phyloP scores from a whole-genome alignment of 495 filamentous ascomycete genomes.

The Penicilliopsis zonata region DNA sequence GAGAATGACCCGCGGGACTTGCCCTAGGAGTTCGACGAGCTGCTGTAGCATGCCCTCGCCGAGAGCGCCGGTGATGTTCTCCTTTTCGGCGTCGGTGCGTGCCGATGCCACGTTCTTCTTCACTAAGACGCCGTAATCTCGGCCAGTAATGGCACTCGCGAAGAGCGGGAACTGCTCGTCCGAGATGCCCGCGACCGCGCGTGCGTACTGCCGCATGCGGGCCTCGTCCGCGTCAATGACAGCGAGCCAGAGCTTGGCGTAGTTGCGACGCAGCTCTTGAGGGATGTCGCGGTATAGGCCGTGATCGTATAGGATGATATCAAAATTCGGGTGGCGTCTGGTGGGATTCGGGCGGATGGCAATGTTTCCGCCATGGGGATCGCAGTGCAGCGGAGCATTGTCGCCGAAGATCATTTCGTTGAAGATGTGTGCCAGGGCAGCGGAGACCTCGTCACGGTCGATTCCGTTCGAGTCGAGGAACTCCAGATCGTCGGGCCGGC shows the following conservation, averaged over 20 bases:
- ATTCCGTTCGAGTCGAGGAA: slow-evolving; percentile 80
- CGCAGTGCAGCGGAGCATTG: slow-evolving; percentile 84
- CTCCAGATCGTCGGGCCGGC: slow-evolving; percentile 77
- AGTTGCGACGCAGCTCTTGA: slow-evolving; percentile 60
- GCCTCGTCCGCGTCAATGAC: slow-evolving; percentile 79
- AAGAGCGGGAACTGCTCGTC: slow-evolving; percentile 95
- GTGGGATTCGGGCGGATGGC: slow-evolving; percentile 67
- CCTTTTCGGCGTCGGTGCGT: slow-evolving; percentile 61
- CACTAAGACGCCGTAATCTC: slow-evolving; percentile 69
- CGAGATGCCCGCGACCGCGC: slow-evolving; percentile 76
- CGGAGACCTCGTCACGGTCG: slow-evolving; percentile 91
- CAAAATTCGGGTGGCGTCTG: slow-evolving; percentile 66
- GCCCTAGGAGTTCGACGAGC: slow-evolving; percentile 75
- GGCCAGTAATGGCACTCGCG: slow-evolving; percentile 89
- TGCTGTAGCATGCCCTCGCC: slow-evolving; percentile 80
- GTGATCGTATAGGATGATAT: slow-evolving; percentile 97
- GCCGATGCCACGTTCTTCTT: slow-evolving; percentile 46
- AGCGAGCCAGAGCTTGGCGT: slow-evolving; percentile 96
- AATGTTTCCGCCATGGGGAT: slow-evolving; percentile 95
- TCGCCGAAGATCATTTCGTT: slow-evolving; percentile 99
- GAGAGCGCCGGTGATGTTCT: slow-evolving; percentile 67
- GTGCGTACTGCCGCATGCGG: slow-evolving; percentile 76
- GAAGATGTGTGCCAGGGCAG: slow-evolving; percentile 83
- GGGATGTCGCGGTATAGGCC: slow-evolving; percentile 94
- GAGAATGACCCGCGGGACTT: slow-evolving; percentile 84